Base-by-base conservation (phyloP, 352 stramenopile genomes). In the Globisporangium lucens region DNA sequence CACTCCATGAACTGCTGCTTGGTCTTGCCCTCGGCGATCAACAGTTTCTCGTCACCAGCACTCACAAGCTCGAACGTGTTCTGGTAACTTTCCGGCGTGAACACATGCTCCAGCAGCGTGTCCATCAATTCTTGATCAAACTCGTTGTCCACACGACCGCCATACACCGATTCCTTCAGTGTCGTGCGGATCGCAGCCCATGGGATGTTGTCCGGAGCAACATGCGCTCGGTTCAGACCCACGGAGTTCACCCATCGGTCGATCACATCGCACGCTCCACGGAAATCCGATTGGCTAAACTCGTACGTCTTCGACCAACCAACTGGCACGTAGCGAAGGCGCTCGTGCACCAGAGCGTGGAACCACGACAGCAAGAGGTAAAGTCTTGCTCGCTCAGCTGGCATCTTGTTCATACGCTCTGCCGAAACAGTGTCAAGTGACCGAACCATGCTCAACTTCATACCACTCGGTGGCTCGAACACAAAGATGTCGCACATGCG, bases 261-360 rank as follows among this genome's bases (percentile, higher is more conserved):
- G 71, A 99, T 98, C 15, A 99, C 97, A 78, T 99, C 94, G 56
- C 99, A 92, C 9, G 97, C 96, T 65, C 98, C 98, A 61, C 85
- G 85, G 57, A 98, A 97, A 81, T 99, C 98, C 5, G 97, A 97
- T 76, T 99, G 97, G 55, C 93, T 99, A 75, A 99, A 99, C 69
- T 99, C 98, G 76, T 99, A 99, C 17, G 82, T 85, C 70, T 99
- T 98, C 22, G 92, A 98, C 97, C 97, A 99, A 17, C 98, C 98
- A 35, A 98, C 87, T 27, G 98, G 97, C 15, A 97, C 93, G 76
- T 99, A 99, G 9, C 97, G 92, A 55, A 99, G 78, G 13, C 98
- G 88, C 77, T 99, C 98, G 73, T 99, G 93, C 43, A 99, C 91
- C 12, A 99, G 86, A 0, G 98, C 97, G 73, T 99, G 98, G 65